Conservation (phyloP, 2,329 filamentous ascomycete genomes). For the Penicillium sp. region DNA sequence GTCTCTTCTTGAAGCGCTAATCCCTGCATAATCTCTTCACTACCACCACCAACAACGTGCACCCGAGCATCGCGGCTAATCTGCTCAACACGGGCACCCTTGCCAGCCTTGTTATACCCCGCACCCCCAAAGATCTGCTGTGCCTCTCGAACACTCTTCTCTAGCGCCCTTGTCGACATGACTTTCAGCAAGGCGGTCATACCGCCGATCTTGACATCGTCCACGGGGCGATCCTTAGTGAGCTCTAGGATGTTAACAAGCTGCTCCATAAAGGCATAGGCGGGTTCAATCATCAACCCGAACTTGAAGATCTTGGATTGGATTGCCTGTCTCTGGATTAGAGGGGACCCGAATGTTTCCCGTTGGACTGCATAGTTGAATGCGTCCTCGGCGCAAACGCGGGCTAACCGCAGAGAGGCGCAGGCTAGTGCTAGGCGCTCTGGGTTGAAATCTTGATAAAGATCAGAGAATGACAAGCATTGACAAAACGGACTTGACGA, state of each 20-base stretch:
- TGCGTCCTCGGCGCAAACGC: slow-evolving; percentile 60
- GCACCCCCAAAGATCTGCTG: slow-evolving; percentile 57
- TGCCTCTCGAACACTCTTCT: slow-evolving; percentile 55
- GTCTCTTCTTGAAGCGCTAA: slow-evolving; percentile 34
- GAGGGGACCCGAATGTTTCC: slow-evolving; percentile 61
- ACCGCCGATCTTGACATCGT: slow-evolving; percentile 49
- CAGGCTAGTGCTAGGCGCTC: slow-evolving; percentile 68
- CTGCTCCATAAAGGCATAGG: slow-evolving; percentile 63
- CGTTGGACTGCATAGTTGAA: slow-evolving; percentile 64
- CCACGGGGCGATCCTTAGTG: slow-evolving; percentile 39
- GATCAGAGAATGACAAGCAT: background rate
- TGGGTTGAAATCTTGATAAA: slow-evolving; percentile 65
- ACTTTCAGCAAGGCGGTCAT: slow-evolving; percentile 55
- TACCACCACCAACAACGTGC: slow-evolving; percentile 42
- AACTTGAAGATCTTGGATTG: slow-evolving; percentile 60
- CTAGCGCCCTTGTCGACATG: slow-evolving; percentile 53
- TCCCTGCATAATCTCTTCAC: slow-evolving; percentile 42
- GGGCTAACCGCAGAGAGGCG: slow-evolving; percentile 60
- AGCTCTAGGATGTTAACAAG: slow-evolving; percentile 56
- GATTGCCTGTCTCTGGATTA: slow-evolving; percentile 61
- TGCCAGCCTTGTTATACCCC: slow-evolving; percentile 52
- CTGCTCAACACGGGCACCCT: slow-evolving; percentile 53
- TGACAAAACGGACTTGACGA: background rate
- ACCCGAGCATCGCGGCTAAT: slow-evolving; percentile 55
- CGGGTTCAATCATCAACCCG: slow-evolving; percentile 59